phyloP scores from a whole-genome alignment of 2,329 filamentous ascomycete genomes.

The Colletotrichum phormii region DNA sequence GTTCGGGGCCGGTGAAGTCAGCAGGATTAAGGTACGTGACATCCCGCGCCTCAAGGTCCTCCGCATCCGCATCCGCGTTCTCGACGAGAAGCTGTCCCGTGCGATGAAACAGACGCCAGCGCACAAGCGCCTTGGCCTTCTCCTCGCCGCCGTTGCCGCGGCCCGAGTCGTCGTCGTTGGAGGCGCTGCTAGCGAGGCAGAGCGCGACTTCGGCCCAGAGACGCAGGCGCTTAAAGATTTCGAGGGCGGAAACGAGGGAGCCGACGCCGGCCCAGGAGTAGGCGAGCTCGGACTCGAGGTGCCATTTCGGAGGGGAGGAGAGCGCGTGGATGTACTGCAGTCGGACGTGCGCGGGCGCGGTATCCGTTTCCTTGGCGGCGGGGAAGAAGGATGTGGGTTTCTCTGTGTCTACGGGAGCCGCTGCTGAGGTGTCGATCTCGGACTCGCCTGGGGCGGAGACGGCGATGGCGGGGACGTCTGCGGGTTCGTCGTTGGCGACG shows the following conservation, averaged over 20 bases:
- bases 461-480: constrained; percentile 57
- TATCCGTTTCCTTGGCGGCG: constrained; percentile 78
- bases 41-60: constrained; percentile 53
- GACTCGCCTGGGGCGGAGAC: constrained; percentile 52
- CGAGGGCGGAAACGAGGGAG: constrained; percentile 87
- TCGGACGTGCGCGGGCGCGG: constrained; percentile 80
- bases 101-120: constrained; percentile 81
- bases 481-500: constrained; percentile 39
- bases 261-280: constrained; percentile 92
- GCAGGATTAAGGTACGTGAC: constrained; percentile 65
- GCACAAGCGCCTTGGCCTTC: constrained; percentile 81
- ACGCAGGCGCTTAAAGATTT: constrained; percentile 93
- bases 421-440: not conserved
- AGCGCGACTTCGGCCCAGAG: constrained; percentile 96
- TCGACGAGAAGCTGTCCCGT: constrained; percentile 51
- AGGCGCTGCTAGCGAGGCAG: constrained; percentile 77
- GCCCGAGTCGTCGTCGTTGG: constrained; percentile 66
- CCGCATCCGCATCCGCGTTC: constrained; percentile 57
- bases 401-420: constrained; percentile 36
- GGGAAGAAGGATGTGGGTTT: constrained; percentile 85
- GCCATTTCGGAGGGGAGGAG: constrained; percentile 88
- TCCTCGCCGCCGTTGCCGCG: constrained; percentile 74
- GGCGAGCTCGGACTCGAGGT: constrained; percentile 92
- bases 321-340: constrained; percentile 87
- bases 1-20: constrained; percentile 71